phyloP scores from a whole-genome alignment of 202 grass and related monocot genomes.

The Cymbopogon flexuosus region DNA sequence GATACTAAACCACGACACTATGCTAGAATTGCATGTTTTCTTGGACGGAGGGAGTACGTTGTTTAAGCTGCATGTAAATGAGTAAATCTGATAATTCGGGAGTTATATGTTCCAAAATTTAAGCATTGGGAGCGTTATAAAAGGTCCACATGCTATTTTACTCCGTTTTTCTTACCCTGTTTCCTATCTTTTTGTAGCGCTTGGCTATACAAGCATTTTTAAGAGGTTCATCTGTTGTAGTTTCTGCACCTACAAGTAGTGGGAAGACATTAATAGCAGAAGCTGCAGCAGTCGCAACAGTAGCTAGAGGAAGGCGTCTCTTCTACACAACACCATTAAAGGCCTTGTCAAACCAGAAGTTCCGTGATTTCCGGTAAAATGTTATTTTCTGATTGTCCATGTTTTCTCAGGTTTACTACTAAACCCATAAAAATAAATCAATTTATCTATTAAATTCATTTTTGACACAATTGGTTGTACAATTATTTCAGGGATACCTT shows the following conservation, averaged over 20 bases:
- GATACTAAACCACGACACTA: too few relatives aligned
- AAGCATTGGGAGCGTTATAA: not conserved
- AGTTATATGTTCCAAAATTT: not conserved
- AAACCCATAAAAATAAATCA: slow-evolving; percentile 7
- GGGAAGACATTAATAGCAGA: slow-evolving; percentile 95
- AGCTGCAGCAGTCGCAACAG: slow-evolving; percentile 79
- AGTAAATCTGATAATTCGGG: not conserved
- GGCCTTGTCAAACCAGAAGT: slow-evolving; percentile 94
- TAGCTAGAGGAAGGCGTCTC: slow-evolving; percentile 75
- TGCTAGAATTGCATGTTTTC: too few relatives aligned
- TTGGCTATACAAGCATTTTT: slow-evolving; percentile 91
- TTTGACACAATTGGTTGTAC: slow-evolving; percentile 41
- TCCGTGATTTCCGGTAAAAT: slow-evolving; percentile 86
- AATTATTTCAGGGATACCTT: slow-evolving; percentile 72
- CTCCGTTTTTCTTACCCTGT: slow-evolving; percentile 28
- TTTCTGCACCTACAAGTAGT: slow-evolving; percentile 95
- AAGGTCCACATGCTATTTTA: not conserved
- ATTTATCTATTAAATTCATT: slow-evolving; percentile 24
- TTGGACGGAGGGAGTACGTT: too few relatives aligned
- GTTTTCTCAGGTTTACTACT: slow-evolving; percentile 1
- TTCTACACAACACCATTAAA: slow-evolving; percentile 97
- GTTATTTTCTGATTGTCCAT: not conserved
- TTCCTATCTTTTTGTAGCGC: slow-evolving; percentile 51
- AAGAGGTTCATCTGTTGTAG: slow-evolving; percentile 81
- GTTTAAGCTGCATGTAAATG: not conserved